These are phyloP conservation scores for Coniochaeta hoffmannii DNA, from an alignment of 2,329 filamentous ascomycete species.

Conservation along the genomic window DNA sequence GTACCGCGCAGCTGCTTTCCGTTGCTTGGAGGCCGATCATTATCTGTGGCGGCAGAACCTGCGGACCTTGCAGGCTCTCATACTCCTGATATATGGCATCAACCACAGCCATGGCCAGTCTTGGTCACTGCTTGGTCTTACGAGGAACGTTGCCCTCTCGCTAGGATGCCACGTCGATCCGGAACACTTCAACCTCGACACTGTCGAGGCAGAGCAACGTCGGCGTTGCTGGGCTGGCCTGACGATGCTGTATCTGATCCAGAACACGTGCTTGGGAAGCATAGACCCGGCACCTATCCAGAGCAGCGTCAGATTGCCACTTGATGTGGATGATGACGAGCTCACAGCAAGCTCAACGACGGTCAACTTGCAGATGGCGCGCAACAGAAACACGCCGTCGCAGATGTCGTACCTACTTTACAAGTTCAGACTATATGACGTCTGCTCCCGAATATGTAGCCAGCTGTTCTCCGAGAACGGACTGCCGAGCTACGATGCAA, in stretches of 20 bases:
- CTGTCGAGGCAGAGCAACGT: conserved; percentile 2
- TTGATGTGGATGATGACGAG: conserved; percentile 1
- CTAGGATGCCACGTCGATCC: conserved; percentile 1
- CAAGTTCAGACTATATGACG: neutral
- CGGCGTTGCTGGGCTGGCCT: neutral
- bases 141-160: neutral
- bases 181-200: neutral
- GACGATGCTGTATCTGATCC: conserved; percentile 3
- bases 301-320: neutral
- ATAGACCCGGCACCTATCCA: conserved; percentile 3
- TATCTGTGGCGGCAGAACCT: conserved; percentile 1
- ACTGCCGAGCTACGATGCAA: neutral
- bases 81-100: conserved; percentile 1
- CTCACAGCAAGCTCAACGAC: neutral
- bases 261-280: conserved; percentile 1
- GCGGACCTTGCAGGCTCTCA: neutral
- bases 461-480: neutral
- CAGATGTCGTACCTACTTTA: conserved; percentile 2
- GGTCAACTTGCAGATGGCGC: neutral
- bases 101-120: conserved; percentile 3
- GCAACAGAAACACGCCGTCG: neutral
- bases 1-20: neutral
- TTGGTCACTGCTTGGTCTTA: neutral
- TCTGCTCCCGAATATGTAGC: neutral
- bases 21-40: neutral